Conservation (phyloP, 2,329 filamentous ascomycete species). For the Metarhizium album region DNA sequence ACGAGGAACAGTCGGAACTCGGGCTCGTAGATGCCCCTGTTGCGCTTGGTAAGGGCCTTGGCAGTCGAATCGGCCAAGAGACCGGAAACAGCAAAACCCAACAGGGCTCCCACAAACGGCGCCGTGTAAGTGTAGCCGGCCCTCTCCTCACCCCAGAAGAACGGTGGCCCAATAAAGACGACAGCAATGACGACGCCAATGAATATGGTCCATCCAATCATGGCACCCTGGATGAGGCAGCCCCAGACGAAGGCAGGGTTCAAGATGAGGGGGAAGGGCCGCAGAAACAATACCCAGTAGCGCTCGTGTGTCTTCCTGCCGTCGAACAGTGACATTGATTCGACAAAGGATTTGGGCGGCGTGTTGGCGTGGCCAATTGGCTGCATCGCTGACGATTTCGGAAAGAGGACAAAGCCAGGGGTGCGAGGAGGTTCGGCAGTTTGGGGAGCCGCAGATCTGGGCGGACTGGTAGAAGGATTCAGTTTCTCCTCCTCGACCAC, state of each 20-base stretch:
- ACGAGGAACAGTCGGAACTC: constrained; percentile 82
- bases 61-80: constrained; percentile 63
- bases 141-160: constrained; percentile 70
- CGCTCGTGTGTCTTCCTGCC: constrained; percentile 70
- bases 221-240: constrained; percentile 69
- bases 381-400: constrained; percentile 21
- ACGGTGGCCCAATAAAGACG: constrained; percentile 69
- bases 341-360: constrained; percentile 45
- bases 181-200: constrained; percentile 76
- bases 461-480: background rate
- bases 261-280: constrained; percentile 71
- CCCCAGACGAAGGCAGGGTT: constrained; percentile 81
- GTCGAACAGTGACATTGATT: constrained; percentile 61
- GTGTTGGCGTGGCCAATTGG: constrained; percentile 23
- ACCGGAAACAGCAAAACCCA: constrained; percentile 69
- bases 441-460: background rate
- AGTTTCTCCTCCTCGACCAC: constrained; percentile 22
- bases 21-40: constrained; percentile 78
- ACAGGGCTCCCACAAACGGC: constrained; percentile 71
- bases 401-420: constrained; percentile 21
- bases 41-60: constrained; percentile 57
- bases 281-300: constrained; percentile 53
- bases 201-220: constrained; percentile 94
- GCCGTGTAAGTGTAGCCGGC: constrained; percentile 83
- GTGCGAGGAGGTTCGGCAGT: constrained; percentile 3